Evolutionary conservation across 164 flowering plant species (phyloP).

Genomic region (Piper betle): DNA sequence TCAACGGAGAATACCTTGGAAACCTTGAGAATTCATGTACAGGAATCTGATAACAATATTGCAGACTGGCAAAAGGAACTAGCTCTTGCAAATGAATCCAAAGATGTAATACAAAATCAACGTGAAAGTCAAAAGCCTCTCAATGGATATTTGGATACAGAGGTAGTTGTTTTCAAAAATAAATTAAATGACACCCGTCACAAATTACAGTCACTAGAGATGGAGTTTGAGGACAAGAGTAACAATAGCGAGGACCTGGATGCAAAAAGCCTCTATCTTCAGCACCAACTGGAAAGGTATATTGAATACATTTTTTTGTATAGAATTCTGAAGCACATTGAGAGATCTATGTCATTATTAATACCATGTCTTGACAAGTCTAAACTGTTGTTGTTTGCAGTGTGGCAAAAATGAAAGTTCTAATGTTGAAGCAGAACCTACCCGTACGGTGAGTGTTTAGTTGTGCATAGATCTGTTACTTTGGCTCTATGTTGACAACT

Average conservation of each 20-base stretch:
- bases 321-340: not conserved
- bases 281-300: slow-evolving; percentile 84
- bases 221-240: slow-evolving; percentile 60
- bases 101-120: slow-evolving; percentile 46
- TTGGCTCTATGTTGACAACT: no score
- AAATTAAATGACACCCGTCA: slow-evolving; percentile 48
- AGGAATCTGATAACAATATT: slow-evolving; percentile 28
- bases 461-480: not conserved
- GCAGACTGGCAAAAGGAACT: slow-evolving; percentile 30
- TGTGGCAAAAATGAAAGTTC: slow-evolving; percentile 24
- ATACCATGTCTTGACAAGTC: not conserved
- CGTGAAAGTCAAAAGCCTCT: slow-evolving; percentile 47
- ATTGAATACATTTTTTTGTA: not conserved
- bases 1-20: slow-evolving; percentile 17
- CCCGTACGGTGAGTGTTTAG: slow-evolving; percentile 39
- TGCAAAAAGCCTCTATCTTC: slow-evolving; percentile 73
- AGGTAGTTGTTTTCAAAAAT: slow-evolving; percentile 45
- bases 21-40: slow-evolving; percentile 27
- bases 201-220: slow-evolving; percentile 56
- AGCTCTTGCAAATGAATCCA: slow-evolving; percentile 29
- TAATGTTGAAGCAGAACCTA: slow-evolving; percentile 13
- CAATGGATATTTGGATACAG: slow-evolving; percentile 67
- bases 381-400: slow-evolving; percentile 20
- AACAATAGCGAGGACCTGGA: slow-evolving; percentile 64
- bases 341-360: not conserved